Percentiles rank a stretch among this genome's conserved stretches.
These are phyloP conservation scores for Camillea tinctor DNA, from an alignment of 2,329 filamentous ascomycete genomes.

Conservation along the genomic window DNA sequence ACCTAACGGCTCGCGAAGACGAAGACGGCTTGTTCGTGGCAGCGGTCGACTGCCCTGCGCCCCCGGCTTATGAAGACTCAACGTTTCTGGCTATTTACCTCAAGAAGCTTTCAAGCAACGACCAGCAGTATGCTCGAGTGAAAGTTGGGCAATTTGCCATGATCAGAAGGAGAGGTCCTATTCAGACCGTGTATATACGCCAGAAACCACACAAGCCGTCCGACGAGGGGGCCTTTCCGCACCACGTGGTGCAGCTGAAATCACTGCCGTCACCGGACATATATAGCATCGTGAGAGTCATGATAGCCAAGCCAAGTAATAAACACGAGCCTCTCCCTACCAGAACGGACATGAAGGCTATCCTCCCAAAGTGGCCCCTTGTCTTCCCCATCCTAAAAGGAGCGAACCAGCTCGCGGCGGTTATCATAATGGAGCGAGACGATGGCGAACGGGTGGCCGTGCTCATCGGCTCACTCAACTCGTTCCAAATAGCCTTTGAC, in stretches of 20 bases:
- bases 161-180: slow-evolving; percentile 19
- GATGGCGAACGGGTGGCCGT: not conserved
- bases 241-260: no score
- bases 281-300: no score
- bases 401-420: not conserved
- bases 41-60: slow-evolving; percentile 32
- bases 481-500: slow-evolving; percentile 11
- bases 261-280: no score
- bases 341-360: no score
- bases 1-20: slow-evolving; percentile 15
- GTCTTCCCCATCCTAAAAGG: not conserved
- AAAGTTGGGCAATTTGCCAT: slow-evolving; percentile 18
- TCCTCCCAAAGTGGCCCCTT: slow-evolving; percentile 7
- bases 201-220: slow-evolving; percentile 20
- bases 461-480: slow-evolving; percentile 7
- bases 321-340: no score
- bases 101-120: slow-evolving; percentile 24
- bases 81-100: slow-evolving; percentile 33
- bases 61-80: slow-evolving; percentile 28
- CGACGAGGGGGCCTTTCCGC: slow-evolving; percentile 20
- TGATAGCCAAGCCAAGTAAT: no score
- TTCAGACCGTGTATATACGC: slow-evolving; percentile 29
- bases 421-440: slow-evolving; percentile 1
- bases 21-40: slow-evolving; percentile 25
- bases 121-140: slow-evolving; percentile 28